Base-by-base conservation (phyloP, 2,329 filamentous ascomycete genomes). In the Trichoderma lentiforme region DNA sequence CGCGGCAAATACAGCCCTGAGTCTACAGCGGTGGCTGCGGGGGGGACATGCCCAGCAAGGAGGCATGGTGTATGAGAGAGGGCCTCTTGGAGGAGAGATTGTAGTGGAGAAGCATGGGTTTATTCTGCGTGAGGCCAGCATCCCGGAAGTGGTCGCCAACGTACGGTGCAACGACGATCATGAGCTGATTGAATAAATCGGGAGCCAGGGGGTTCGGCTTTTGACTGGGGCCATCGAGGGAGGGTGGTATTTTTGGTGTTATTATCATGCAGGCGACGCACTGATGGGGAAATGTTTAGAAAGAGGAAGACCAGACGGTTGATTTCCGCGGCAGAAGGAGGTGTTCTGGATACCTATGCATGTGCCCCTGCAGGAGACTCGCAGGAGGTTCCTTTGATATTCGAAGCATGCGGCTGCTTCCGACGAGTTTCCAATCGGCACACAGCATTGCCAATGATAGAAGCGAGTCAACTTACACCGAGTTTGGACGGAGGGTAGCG, bases 21-120 rank as follows among this genome's bases (percentile, higher is more conserved):
- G 76, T 30, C 73, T 87, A 65, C 83, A 85, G 74, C 74, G 78
- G 11, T 87, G 85, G 84, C 76, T 87, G 11, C 77, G 77, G 18
- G 77, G 76, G 34, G 78, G 77, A 2, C 24, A 61, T 28, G 36
- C 72, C 43, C 60, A 71, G 32, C 66, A 65, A 7, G 53, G 53
- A 6, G 70, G 65, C 18, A 64, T 43, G 12, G 64, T 74, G 57
- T 77, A 73, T 43, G 73, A 60, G 9, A 58, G 36, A 11, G 53
- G 70, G 8, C 74, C 75, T 12, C 72, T 75, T 21, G 76, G 76
- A 0, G 76, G 75, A 6, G 77, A 77, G 60, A 71, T 71, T 28
- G 73, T 73, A 39, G 75, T 79, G 56, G 75, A 78, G 28, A 75
- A 75, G 61, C 74, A 76, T 61, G 78, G 78, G 0, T 79, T 77